phyloP scores from a whole-genome alignment of 768 basidiomycete genomes.

The Chalciporus piperatus region DNA sequence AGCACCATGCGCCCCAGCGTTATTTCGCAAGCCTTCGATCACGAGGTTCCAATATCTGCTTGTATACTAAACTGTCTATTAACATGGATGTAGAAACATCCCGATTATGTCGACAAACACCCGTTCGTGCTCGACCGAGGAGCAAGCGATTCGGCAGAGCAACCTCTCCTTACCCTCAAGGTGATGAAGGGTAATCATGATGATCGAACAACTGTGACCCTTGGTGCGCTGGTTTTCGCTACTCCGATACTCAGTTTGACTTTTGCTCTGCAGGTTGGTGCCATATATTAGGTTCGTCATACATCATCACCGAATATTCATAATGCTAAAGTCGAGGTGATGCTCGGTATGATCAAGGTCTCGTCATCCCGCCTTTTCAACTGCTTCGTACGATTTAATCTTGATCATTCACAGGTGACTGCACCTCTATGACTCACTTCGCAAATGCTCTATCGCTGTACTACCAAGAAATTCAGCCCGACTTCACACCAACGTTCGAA shows the following conservation, averaged over 20 bases:
- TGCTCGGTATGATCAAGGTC: not conserved
- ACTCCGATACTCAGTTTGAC: not conserved
- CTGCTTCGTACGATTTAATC: not conserved
- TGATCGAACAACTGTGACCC: slow-evolving; percentile 3
- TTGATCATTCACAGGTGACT: not conserved
- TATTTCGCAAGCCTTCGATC: slow-evolving; percentile 2
- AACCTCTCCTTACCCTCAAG: slow-evolving; percentile 3
- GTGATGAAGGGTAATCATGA: slow-evolving; percentile 2
- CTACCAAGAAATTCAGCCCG: not conserved
- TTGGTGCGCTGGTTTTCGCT: not conserved
- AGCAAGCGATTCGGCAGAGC: not conserved
- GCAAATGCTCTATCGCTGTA: not conserved
- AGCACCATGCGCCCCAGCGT: not conserved
- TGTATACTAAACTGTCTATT: not conserved
- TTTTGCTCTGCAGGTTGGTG: not conserved
- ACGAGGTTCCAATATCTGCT: not conserved
- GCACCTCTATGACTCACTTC: slow-evolving; percentile 2
- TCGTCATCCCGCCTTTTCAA: not conserved
- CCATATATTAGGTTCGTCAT: slow-evolving; percentile 3
- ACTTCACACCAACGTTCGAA: slow-evolving; percentile 1
- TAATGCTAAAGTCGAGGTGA: not conserved
- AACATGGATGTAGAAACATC: not conserved
- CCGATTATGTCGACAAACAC: slow-evolving; percentile 1
- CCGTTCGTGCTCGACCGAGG: not conserved
- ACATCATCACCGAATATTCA: not conserved